Base-by-base conservation (phyloP, 441 rosid genomes). In the Corymbia citriodora region DNA sequence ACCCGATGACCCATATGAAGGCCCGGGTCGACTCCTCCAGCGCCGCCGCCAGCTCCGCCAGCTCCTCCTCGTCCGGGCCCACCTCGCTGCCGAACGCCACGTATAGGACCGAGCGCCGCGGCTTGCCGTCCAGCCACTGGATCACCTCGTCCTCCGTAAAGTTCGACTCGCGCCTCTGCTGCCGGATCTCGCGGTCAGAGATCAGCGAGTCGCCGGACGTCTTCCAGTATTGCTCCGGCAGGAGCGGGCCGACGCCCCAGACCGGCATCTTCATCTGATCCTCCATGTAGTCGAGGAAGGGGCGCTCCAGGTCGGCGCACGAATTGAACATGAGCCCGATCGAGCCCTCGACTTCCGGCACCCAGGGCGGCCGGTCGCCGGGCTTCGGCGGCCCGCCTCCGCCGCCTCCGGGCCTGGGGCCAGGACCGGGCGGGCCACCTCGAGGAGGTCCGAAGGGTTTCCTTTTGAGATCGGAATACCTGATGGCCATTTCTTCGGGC, bases 51-150 rank as follows among this genome's bases (percentile, higher is more conserved):
- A 95, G 48, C 18, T 92, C 45, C n/a, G 89, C 59, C 50, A 89
- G 90, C 74, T 95, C 96, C 59, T 93, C 93, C 88, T 55, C 90
- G 6, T 89, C 90, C 19, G 95, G 97, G 33, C 94, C 94, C 13
- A 94, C 94, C 70, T 94, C 96, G 25, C 90, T 95, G 5, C 96
- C 95, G 54, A 95, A 95, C 15, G 96, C 90, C 70, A 95, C 92
- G 89, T 94, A 95, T 2, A 95, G 50, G 0, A 93, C 95, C 13
- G 95, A 95, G 53, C 93, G 91, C 40, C 31, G 88, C 23, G 95
- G 93, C 89, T 95, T 95, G 18, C 93, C 90, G 31, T 94, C 94
- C 31, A 95, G 68, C 95, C 91, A 91, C 53, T 89, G 88, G 87
- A 91, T 88, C 52, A 90, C 90, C 40, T 90, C 90, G n/a, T 91